Evolutionary conservation across 2,329 filamentous ascomycete species (phyloP).

Genomic region (Cylindrodendrum hubeiense): DNA sequence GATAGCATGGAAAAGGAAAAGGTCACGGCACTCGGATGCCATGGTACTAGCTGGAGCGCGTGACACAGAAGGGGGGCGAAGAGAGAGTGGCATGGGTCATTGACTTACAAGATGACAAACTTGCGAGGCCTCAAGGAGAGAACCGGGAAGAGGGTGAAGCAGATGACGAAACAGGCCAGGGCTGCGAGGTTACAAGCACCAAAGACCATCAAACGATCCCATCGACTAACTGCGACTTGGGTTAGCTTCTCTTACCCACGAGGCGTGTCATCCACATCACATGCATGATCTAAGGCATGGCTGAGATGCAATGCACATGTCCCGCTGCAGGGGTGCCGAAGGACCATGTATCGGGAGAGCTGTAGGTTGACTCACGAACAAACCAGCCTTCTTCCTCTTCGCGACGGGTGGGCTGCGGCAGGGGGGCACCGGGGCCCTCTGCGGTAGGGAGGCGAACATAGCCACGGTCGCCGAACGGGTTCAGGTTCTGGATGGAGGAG

Average conservation of each 20-base stretch:
- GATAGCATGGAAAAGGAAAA: conserved; percentile 28
- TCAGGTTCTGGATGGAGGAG: conserved; percentile 84
- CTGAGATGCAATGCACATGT: conserved; percentile 59
- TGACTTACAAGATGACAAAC: conserved; percentile 95
- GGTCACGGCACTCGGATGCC: conserved; percentile 28
- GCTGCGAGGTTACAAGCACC: conserved; percentile 90
- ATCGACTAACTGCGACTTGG: conserved; percentile 83
- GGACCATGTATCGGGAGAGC: conserved; percentile 38
- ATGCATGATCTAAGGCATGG: conserved; percentile 53
- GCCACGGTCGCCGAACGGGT: conserved; percentile 87
- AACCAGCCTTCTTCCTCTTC: conserved; percentile 98
- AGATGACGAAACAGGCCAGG: conserved; percentile 91
- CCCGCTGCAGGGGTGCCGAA: conserved; percentile 57
- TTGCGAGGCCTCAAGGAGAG: conserved; percentile 87
- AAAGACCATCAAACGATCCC: conserved; percentile 96
- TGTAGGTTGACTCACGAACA: conserved; percentile 78
- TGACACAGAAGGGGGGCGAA: conserved; percentile 30
- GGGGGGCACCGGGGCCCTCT: conserved; percentile 84
- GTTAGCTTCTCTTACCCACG: conserved; percentile 54
- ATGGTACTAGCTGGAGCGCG: conserved; percentile 23
- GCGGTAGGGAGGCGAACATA: conserved; percentile 92
- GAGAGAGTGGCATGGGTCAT: conserved; percentile 24
- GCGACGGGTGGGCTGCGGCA: conserved; percentile 85
- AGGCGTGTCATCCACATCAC: conserved; percentile 58
- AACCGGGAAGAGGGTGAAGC: conserved; percentile 90